Percentiles rank a stretch among this genome's conserved stretches.
Conservation (phyloP, 768 basidiomycete genomes). For the Xerocomellus amylosporus region DNA sequence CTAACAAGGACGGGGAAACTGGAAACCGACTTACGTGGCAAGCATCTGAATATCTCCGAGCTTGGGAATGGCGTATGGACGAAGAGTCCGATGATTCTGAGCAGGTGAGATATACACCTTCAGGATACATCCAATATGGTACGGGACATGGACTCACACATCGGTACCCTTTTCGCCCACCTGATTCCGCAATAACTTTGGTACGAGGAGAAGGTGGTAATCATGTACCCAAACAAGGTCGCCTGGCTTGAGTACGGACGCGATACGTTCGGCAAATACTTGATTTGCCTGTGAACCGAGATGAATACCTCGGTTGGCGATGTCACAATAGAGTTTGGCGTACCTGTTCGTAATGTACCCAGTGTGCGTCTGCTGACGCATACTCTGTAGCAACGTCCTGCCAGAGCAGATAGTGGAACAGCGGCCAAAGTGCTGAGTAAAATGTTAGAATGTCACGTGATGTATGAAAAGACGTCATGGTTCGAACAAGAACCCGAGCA, state of each 20-base stretch:
- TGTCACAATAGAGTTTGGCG: background rate
- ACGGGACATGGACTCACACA: conserved; percentile 14
- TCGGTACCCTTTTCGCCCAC: conserved; percentile 38
- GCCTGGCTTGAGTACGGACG: conserved; percentile 77
- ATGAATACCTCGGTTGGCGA: conserved; percentile 1
- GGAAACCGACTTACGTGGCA: conserved; percentile 62
- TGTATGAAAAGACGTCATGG: background rate
- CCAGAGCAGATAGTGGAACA: conserved; percentile 98
- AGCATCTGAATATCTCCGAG: conserved; percentile 91
- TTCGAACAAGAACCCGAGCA: background rate
- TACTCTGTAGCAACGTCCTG: conserved; percentile 92
- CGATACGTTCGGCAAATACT: conserved; percentile 73
- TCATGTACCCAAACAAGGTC: conserved; percentile 95
- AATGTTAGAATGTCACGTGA: conserved; percentile 8
- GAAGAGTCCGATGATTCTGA: conserved; percentile 76
- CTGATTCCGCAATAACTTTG: conserved; percentile 73
- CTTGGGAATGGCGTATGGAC: conserved; percentile 98
- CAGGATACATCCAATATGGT: background rate
- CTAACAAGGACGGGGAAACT: background rate
- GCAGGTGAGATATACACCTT: background rate
- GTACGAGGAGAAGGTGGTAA: conserved; percentile 93
- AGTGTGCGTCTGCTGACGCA: conserved; percentile 80
- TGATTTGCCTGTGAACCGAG: conserved; percentile 65
- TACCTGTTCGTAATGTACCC: conserved; percentile 39
- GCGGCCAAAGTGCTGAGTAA: conserved; percentile 87